These are phyloP conservation scores for Whalleya microplaca DNA, from an alignment of 2,329 filamentous ascomycete genomes.

Conservation along the genomic window DNA sequence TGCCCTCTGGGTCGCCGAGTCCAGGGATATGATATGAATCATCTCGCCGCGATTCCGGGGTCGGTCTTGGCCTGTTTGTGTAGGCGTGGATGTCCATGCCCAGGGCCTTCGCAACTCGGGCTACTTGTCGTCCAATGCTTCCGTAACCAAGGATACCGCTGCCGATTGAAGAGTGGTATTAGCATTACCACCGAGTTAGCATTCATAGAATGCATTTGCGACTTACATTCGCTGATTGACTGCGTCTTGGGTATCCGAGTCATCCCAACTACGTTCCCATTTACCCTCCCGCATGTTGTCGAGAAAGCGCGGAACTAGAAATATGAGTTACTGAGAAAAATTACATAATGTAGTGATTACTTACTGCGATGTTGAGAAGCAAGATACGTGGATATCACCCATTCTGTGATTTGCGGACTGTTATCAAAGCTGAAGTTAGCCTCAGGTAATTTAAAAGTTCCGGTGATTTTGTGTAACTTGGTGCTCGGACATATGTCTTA, in stretches of 20 bases:
- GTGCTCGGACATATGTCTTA: slow-evolving; percentile 27
- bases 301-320: slow-evolving; percentile 49
- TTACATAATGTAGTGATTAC: slow-evolving; percentile 25
- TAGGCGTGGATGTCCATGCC: slow-evolving; percentile 72
- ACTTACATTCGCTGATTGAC: slow-evolving; percentile 55
- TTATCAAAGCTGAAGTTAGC: not conserved
- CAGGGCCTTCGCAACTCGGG: slow-evolving; percentile 56
- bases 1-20: slow-evolving; percentile 52
- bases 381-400: slow-evolving; percentile 57
- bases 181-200: not conserved
- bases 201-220: not conserved
- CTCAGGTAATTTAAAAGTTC: not conserved
- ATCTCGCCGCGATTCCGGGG: slow-evolving; percentile 62
- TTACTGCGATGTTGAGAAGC: slow-evolving; percentile 52
- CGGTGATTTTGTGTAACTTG: not conserved
- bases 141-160: slow-evolving; percentile 50
- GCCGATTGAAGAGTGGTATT: slow-evolving; percentile 9
- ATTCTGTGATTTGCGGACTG: slow-evolving; percentile 61
- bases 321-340: not conserved
- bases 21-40: slow-evolving; percentile 66
- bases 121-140: slow-evolving; percentile 49
- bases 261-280: slow-evolving; percentile 45
- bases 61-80: slow-evolving; percentile 64
- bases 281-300: slow-evolving; percentile 46
- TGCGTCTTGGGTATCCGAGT: slow-evolving; percentile 47